phyloP scores from a whole-genome alignment of 2,329 filamentous ascomycete species.

The Ascochyta rabiei region DNA sequence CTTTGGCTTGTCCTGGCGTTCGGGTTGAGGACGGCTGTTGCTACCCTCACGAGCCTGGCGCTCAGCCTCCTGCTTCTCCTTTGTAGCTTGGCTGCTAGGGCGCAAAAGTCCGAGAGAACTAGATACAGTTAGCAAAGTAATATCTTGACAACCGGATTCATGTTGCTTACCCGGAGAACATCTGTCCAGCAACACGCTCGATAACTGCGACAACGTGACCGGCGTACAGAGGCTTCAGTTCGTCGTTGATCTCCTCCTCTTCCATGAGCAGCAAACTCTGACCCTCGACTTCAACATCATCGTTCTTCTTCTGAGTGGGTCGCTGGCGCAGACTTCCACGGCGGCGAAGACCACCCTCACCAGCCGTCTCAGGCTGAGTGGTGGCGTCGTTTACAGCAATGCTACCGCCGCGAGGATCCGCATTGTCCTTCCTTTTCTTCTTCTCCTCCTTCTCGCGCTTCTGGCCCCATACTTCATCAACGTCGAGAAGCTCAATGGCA shows the following conservation, averaged over 20 bases:
- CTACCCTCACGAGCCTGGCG: slow-evolving; percentile 85
- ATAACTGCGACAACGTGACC: slow-evolving; percentile 97
- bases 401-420: slow-evolving; percentile 82
- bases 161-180: slow-evolving; percentile 76
- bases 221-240: slow-evolving; percentile 95
- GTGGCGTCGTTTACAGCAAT: slow-evolving; percentile 70
- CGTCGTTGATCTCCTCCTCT: slow-evolving; percentile 98
- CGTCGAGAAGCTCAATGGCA: slow-evolving; percentile 92
- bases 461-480: slow-evolving; percentile 98
- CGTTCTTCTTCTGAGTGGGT: slow-evolving; percentile 99
- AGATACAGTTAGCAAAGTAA: slow-evolving; percentile 15
- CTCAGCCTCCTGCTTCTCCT: slow-evolving; percentile 99
- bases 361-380: slow-evolving; percentile 62
- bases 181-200: slow-evolving; percentile 94
- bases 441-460: slow-evolving; percentile 99
- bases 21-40: slow-evolving; percentile 74
- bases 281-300: slow-evolving; percentile 97
- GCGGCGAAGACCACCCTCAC: slow-evolving; percentile 85
- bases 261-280: slow-evolving; percentile 96
- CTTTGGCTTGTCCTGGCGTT: slow-evolving; percentile 96
- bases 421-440: slow-evolving; percentile 99
- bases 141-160: background rate
- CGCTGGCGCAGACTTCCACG: slow-evolving; percentile 95
- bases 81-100: slow-evolving; percentile 96
- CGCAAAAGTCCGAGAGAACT: slow-evolving; percentile 88